Conservation (phyloP, 345 rosid species). For the Populus pruinosa region DNA sequence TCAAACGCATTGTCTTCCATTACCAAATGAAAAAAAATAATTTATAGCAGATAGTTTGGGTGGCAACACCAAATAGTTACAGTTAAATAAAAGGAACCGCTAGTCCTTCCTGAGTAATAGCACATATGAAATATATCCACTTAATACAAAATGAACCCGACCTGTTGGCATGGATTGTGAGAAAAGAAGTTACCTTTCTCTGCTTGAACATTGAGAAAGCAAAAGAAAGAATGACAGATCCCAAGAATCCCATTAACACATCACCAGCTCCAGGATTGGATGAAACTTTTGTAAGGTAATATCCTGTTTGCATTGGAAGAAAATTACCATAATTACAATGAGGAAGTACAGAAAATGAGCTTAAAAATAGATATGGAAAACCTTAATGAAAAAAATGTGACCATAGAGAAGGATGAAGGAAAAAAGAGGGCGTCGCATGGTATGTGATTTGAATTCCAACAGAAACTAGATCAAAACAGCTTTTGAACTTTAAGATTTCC, state of each 20-base stretch:
- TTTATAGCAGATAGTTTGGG: too few species aligned
- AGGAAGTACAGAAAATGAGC: too few species aligned
- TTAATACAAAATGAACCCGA: neutral
- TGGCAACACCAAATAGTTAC: neutral
- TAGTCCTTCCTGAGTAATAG: too few species aligned
- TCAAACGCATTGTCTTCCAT: too few species aligned
- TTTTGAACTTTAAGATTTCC: neutral
- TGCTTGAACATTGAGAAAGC: slow-evolving; percentile 98
- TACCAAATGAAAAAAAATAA: too few species aligned
- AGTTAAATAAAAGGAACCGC: neutral
- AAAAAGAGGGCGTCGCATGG: neutral
- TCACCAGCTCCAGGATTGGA: slow-evolving; percentile 97
- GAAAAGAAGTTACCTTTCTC: slow-evolving; percentile 55
- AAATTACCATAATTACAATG: neutral
- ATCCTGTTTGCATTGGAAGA: slow-evolving; percentile 42
- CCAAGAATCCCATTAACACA: slow-evolving; percentile 87
- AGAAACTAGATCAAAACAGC: neutral
- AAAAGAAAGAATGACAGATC: slow-evolving; percentile 89
- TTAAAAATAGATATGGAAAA: neutral
- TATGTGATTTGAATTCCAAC: neutral
- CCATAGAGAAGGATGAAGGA: neutral
- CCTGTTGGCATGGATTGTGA: neutral
- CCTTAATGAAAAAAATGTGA: neutral
- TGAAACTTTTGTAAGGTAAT: slow-evolving; percentile 72
- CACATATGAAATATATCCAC: neutral